These are phyloP conservation scores for Dothistroma pini DNA, from an alignment of 2,329 filamentous ascomycete genomes.

Conservation along the genomic window DNA sequence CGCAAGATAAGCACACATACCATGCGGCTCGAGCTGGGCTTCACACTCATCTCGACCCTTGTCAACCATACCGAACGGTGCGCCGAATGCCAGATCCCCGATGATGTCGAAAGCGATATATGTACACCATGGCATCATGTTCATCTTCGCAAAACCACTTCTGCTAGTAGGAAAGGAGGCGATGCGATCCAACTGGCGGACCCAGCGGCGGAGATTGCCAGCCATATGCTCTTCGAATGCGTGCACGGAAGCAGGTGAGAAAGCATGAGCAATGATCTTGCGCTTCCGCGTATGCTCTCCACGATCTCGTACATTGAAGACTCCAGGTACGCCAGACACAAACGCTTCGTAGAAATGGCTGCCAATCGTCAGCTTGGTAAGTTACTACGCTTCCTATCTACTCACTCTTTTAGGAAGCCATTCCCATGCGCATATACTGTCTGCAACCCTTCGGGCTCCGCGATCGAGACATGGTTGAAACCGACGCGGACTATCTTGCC, in stretches of 20 bases:
- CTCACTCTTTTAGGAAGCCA: constrained; percentile 34
- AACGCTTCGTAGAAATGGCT: constrained; percentile 36
- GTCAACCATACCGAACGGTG: constrained; percentile 28
- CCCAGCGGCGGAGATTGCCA: constrained; percentile 25
- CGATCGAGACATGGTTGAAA: constrained; percentile 25
- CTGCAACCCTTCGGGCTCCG: constrained; percentile 24
- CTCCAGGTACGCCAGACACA: constrained; percentile 34
- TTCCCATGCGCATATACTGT: constrained; percentile 33
- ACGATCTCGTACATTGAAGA: constrained; percentile 36
- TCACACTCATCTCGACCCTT: constrained; percentile 26
- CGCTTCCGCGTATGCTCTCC: constrained; percentile 36
- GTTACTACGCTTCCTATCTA: not conserved
- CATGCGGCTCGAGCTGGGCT: constrained; percentile 18
- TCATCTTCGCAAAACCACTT: constrained; percentile 17
- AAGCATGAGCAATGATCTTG: constrained; percentile 37
- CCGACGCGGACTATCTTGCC: constrained; percentile 21
- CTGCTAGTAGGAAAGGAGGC: constrained; percentile 8
- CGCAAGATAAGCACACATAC: not conserved
- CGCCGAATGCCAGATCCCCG: constrained; percentile 27
- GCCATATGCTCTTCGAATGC: constrained; percentile 36
- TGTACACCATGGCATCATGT: constrained; percentile 29
- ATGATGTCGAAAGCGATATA: constrained; percentile 28
- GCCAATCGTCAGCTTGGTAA: not conserved
- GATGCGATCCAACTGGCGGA: constrained; percentile 22
- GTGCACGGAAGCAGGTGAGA: constrained; percentile 33